Evolutionary conservation across 2,329 filamentous ascomycete species (phyloP), one percentile per base, ranked within the genome.

Genomic region (Colletotrichum echinochloae): DNA sequence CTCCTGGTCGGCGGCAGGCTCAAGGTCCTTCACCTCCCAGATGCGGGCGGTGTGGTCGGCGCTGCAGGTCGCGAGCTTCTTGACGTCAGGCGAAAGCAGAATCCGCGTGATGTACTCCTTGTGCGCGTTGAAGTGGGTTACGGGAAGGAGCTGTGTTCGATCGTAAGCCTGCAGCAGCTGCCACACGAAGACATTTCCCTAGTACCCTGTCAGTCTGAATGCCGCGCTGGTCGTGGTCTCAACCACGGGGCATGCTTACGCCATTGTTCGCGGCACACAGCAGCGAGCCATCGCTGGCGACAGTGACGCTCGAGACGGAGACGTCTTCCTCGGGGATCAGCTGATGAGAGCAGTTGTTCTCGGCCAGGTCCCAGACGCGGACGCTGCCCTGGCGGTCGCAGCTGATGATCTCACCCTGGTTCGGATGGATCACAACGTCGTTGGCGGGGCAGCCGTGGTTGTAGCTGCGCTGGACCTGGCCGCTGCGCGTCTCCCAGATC

Each of bases 161-260:
- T 97, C 94, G 74, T 89, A 90, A 70, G 90, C 90, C 77, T 97
- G 94, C 72, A 95, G 89, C 79, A 99, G 93, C 74, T 94, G 92
- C 96, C 96, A 99, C 75, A 99, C 94, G 79, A 97, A 99, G 73
- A 98, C 95, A 76, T 97, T 97, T 75, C 96, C 96, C 93, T 98
- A 75, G 9, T 30, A 54, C 26, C 8, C 20, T 28, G 35, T 71
- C 51, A 71, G 68, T 44, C 9, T n/a, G 12, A 20, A 26, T 60
- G 37, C 12, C 26, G 28, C 18, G 5, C 20, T 7, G 14, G 20
- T 16, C 20, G 20, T 7, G 14, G 3, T 3, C 5, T 5, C 11
- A 18, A 1, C 6, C 33, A 4, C 7, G 14, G 20, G 35, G 30
- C 11, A 12, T 20, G 75, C 87, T 72, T 86, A 97, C 94, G 71